Conservation (phyloP, 768 basidiomycete species). For the Russula lepida region DNA sequence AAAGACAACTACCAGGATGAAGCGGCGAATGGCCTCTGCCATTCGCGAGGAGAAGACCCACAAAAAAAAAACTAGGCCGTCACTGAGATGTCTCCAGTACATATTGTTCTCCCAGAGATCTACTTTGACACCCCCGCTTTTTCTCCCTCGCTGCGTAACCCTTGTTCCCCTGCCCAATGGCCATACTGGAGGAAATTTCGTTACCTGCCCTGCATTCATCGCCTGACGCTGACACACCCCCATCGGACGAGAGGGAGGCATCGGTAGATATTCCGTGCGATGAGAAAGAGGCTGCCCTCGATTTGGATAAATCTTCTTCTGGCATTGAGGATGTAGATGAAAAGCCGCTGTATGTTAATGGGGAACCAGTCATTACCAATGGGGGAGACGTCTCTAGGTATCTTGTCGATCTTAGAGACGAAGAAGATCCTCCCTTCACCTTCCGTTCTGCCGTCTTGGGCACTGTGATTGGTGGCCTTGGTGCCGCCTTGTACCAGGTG, state of each 20-base stretch:
- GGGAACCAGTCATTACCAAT: conserved; percentile 25
- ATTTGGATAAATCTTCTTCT: background rate
- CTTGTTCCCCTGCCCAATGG: background rate
- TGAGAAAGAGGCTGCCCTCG: background rate
- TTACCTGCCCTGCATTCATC: background rate
- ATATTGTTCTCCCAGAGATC: background rate
- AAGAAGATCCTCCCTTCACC: conserved; percentile 47
- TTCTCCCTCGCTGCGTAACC: too few relatives aligned
- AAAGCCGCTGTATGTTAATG: conserved; percentile 3
- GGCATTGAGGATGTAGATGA: background rate
- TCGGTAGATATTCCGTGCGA: background rate
- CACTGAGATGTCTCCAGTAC: background rate
- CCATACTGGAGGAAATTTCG: background rate
- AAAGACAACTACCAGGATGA: background rate
- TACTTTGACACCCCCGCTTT: background rate
- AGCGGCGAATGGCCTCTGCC: background rate
- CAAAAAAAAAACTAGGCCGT: background rate
- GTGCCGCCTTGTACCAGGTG: conserved; percentile 51
- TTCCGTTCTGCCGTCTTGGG: conserved; percentile 50
- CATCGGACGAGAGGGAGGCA: background rate
- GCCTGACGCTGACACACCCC: background rate
- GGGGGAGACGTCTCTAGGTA: conserved; percentile 47
- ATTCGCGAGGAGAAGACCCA: background rate
- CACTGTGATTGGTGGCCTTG: conserved; percentile 47
- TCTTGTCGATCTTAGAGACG: conserved; percentile 50